Conservation (phyloP, 2,329 filamentous ascomycete species). For the Aspergillus udagawae region DNA sequence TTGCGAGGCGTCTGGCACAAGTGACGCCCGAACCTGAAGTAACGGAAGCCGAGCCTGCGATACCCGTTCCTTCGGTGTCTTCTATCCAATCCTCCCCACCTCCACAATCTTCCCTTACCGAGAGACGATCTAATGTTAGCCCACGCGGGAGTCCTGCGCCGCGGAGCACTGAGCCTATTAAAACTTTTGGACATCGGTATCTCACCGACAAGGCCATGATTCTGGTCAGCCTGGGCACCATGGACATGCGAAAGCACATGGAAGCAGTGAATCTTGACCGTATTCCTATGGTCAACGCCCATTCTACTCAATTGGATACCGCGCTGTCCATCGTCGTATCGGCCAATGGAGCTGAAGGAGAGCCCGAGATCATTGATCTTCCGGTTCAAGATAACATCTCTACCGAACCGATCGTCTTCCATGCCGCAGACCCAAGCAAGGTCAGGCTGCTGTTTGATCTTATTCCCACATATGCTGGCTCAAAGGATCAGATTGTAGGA, state of each 20-base stretch:
- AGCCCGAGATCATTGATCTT: conserved; percentile 84
- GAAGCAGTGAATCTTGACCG: conserved; percentile 82
- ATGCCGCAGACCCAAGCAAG: conserved; percentile 68
- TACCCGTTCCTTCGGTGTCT: conserved; percentile 28
- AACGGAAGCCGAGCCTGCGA: conserved; percentile 29
- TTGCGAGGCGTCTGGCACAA: conserved; percentile 65
- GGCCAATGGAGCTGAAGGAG: conserved; percentile 77
- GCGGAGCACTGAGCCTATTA: conserved; percentile 68
- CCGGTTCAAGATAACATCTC: conserved; percentile 91
- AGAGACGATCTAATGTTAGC: conserved; percentile 38
- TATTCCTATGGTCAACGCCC: conserved; percentile 81
- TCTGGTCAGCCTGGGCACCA: conserved; percentile 86
- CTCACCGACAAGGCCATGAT: conserved; percentile 84
- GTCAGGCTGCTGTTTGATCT: conserved; percentile 94
- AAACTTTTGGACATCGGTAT: conserved; percentile 94
- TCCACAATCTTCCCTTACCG: conserved; percentile 36
- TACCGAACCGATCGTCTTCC: conserved; percentile 90
- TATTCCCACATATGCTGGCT: conserved; percentile 87
- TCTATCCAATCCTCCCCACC: conserved; percentile 35
- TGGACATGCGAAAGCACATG: conserved; percentile 82
- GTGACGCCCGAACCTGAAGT: conserved; percentile 46
- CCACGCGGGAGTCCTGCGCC: conserved; percentile 37
- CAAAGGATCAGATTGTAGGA: conserved; percentile 75
- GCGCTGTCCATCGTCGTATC: conserved; percentile 88
- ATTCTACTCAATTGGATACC: conserved; percentile 90